Percentiles rank a stretch among this genome's conserved stretches.
Evolutionary conservation across 371 early-diverging fungal species (phyloP).

Genomic region (Nematocida sp.): DNA sequence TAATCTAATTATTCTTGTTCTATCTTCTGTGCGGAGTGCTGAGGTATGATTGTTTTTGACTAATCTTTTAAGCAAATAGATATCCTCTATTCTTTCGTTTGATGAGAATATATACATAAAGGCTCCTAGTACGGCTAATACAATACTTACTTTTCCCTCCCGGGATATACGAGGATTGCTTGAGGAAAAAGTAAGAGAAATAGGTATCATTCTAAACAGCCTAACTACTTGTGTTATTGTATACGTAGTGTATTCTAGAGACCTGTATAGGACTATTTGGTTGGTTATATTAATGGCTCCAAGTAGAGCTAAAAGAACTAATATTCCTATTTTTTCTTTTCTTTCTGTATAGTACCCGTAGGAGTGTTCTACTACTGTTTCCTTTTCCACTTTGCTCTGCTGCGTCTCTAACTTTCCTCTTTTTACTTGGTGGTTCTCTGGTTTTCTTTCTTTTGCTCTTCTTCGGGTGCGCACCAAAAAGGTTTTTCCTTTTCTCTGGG

Average conservation of each 20-base stretch:
- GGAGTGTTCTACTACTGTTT: neutral
- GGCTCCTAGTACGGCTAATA: constrained; percentile 17
- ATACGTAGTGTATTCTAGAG: constrained; percentile 28
- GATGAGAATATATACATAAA: constrained; percentile 33
- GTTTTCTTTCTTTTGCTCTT: neutral
- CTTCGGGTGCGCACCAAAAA: neutral
- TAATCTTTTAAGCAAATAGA: constrained; percentile 6
- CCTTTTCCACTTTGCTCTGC: neutral
- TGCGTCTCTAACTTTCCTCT: neutral
- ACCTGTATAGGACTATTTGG: constrained; percentile 19
- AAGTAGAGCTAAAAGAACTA: constrained; percentile 1
- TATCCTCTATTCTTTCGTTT: constrained; percentile 31
- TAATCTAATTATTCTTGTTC: constrained; percentile 8
- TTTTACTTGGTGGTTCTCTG: neutral
- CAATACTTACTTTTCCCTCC: neutral
- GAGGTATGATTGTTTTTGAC: neutral
- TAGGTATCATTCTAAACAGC: constrained; percentile 87
- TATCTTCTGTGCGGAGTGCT: neutral
- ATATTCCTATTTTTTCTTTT: constrained; percentile 2
- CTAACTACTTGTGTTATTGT: constrained; percentile 90
- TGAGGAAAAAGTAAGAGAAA: neutral
- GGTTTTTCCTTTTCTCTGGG: neutral
- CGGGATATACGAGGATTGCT: no score
- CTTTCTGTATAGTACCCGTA: neutral
- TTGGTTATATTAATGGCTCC: constrained; percentile 10